A percentile compares a stretch with the other conserved stretches of the same genome.
These are phyloP conservation scores for Heritiera littoralis DNA, from an alignment of 345 rosid genomes.

Conservation along the genomic window DNA sequence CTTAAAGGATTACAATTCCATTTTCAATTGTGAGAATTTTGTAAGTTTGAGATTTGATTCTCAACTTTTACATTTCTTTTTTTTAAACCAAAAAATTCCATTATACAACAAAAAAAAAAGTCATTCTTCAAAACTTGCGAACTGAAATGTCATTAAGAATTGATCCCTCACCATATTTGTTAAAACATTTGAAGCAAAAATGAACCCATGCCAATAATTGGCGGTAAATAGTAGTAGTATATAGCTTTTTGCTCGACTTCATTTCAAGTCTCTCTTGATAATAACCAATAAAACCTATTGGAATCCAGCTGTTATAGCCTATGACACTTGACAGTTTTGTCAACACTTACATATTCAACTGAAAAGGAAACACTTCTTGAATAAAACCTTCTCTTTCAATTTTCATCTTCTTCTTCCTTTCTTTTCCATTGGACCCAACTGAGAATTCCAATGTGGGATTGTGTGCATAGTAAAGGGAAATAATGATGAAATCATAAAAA, in stretches of 20 bases:
- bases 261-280: background rate
- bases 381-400: background rate
- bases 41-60: too few relatives aligned
- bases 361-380: background rate
- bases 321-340: slow-evolving; percentile 7
- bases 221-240: background rate
- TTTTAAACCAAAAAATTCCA: too few relatives aligned
- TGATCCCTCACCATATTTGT: too few relatives aligned
- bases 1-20: too few relatives aligned
- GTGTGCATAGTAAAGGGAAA: background rate
- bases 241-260: background rate
- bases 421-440: background rate
- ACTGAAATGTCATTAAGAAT: too few relatives aligned
- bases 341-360: background rate
- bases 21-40: too few relatives aligned
- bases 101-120: too few relatives aligned
- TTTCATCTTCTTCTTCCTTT: background rate
- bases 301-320: slow-evolving; percentile 6
- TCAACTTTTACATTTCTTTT: too few relatives aligned
- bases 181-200: background rate
- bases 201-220: background rate
- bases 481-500: slow-evolving; percentile 8
- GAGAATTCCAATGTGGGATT: slow-evolving; percentile 1
- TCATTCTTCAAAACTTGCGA: too few relatives aligned
- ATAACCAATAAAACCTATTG: background rate